phyloP scores from a whole-genome alignment of 495 filamentous ascomycete genomes.

The Lepraria neglecta region DNA sequence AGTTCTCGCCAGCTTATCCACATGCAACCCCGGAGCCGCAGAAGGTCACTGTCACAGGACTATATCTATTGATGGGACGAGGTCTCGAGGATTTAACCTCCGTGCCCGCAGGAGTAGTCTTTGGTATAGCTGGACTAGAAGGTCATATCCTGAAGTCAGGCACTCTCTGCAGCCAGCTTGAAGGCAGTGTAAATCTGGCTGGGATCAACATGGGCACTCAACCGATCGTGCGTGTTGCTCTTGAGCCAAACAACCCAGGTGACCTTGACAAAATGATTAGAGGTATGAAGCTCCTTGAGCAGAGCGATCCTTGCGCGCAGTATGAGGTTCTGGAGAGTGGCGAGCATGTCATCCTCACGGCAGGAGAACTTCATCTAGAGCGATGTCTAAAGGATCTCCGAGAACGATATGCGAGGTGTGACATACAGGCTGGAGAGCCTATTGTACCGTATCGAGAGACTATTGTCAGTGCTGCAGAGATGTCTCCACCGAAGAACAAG shows the following conservation, averaged over 20 bases:
- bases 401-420: conserved; percentile 88
- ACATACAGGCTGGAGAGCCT: conserved; percentile 87
- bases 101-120: conserved; percentile 89
- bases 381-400: conserved; percentile 89
- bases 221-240: conserved; percentile 90
- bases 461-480: conserved; percentile 78
- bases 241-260: conserved; percentile 81
- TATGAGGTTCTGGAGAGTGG: conserved; percentile 91
- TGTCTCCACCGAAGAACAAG: conserved; percentile 80
- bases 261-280: conserved; percentile 91
- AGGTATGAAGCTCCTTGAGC: conserved; percentile 80
- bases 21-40: conserved; percentile 68
- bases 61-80: conserved; percentile 96
- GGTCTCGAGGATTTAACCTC: conserved; percentile 75
- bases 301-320: conserved; percentile 91
- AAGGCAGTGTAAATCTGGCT: conserved; percentile 87
- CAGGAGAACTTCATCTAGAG: conserved; percentile 91
- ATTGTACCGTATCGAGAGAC: conserved; percentile 96
- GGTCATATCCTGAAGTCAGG: conserved; percentile 91
- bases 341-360: conserved; percentile 91
- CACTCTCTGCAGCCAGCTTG: conserved; percentile 82
- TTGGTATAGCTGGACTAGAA: conserved; percentile 89
- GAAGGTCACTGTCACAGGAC: conserved; percentile 75
- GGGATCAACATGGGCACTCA: conserved; percentile 70
- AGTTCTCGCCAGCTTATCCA: conserved; percentile 77